phyloP scores from a whole-genome alignment of 257 asterid genomes.

The Solanum lycopersicoides region DNA sequence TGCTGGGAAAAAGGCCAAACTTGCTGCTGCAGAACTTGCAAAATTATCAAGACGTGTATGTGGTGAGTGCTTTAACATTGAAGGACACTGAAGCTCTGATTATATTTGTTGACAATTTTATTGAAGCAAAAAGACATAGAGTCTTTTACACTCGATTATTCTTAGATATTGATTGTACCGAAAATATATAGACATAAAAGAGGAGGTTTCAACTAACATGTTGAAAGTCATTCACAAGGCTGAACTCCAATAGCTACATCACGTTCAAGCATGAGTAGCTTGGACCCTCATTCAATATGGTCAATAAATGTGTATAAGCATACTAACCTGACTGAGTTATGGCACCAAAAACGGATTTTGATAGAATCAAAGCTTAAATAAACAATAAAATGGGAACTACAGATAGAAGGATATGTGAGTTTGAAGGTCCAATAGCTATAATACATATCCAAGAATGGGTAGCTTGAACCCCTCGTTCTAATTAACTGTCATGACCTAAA shows the following conservation, averaged over 20 bases:
- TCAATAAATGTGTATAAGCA: not conserved
- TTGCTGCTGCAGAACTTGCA: constrained; percentile 99
- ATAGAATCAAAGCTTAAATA: not conserved
- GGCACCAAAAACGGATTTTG: not conserved
- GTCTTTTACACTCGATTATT: not conserved
- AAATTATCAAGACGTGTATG: constrained; percentile 94
- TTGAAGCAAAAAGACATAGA: not conserved
- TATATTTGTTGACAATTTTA: not conserved
- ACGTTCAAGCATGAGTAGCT: not conserved
- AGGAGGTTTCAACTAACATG: not conserved
- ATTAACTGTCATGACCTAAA: not conserved
- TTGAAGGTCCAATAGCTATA: not conserved
- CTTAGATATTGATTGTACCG: not conserved
- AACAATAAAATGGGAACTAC: not conserved
- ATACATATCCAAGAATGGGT: not conserved
- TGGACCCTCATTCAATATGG: not conserved
- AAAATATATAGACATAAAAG: not conserved
- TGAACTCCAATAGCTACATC: not conserved
- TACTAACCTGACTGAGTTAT: not conserved
- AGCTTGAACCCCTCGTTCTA: not conserved
- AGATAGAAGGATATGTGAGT: not conserved
- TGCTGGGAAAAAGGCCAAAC: constrained; percentile 93
- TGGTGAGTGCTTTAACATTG: constrained; percentile 45
- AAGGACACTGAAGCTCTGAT: not conserved
- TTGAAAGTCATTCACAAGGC: not conserved